Evolutionary conservation across 495 filamentous ascomycete species (phyloP), one percentile per base, ranked within the genome.

Genomic region (Penicillium taxi): DNA sequence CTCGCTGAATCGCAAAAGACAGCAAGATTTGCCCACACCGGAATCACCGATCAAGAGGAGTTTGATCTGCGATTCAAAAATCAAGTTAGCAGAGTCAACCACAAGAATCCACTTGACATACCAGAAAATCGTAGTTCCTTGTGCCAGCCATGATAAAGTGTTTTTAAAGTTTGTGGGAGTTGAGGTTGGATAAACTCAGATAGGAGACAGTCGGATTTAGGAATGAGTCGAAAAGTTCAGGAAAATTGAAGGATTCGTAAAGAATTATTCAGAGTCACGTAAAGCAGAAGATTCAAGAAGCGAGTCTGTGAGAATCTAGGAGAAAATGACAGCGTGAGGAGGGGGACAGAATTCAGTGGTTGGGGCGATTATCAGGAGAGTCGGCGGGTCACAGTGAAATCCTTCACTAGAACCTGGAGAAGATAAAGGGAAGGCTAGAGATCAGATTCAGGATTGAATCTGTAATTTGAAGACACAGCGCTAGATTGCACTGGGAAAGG

Each of bases 51-150:
- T 98, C 58, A 98, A 77, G 56, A 99, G 77, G 37, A 99, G 77
- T 72, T 99, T 99, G 72, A 99, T 99, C 91, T 96, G 58, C 45
- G n/a, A n/a, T n/a, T n/a, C n/a, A n/a, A n/a, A n/a, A n/a, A n/a
- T n/a, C n/a, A 35, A 20, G 8, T 21, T 22, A 44, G 27, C 13
- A n/a, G 6, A 28, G 37, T 36, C 35, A 29, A 17, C 6, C 17
- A 19, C 12, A 16, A 22, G 26, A 9, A 34, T 19, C 13, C 12
- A 23, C 23, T 35, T 16, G 22, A 69, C 75, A 51, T 78, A 96
- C 90, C 68, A 98, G 72, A 62, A 96, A 96, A 59, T 98, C 91
- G 61, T 98, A 98, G 66, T 96, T 96, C 56, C 91, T 77, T 66
- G 88, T 94, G 48, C 86, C 85, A 46, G 91, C 89, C 91, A 98